Conservation (phyloP, 495 filamentous ascomycete genomes). For the Beverwykella pulmonaria region DNA sequence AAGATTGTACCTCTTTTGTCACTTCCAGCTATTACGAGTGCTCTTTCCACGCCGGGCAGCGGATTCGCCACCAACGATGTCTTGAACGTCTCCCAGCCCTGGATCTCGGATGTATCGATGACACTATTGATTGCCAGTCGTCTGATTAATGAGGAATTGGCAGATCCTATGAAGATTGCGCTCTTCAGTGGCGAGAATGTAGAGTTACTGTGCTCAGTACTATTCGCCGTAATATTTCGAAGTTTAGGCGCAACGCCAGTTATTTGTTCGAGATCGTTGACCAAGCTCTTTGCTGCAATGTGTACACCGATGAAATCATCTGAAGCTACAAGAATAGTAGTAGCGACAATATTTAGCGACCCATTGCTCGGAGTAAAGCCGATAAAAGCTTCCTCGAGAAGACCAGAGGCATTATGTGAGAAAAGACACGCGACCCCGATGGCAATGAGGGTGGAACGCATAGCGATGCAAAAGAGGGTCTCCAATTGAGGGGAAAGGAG, state of each 20-base stretch:
- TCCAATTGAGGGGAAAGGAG: too few relatives aligned
- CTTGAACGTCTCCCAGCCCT: constrained; percentile 30
- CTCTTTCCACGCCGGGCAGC: constrained; percentile 4
- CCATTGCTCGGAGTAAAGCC: constrained; percentile 2
- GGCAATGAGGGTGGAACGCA: too few relatives aligned
- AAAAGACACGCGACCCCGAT: too few relatives aligned
- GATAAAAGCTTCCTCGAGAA: constrained; percentile 20
- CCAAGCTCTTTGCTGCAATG: constrained; percentile 18
- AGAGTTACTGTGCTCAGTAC: background rate
- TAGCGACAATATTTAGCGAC: constrained; percentile 15
- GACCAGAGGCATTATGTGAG: background rate
- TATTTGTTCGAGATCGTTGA: constrained; percentile 10
- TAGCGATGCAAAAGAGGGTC: too few relatives aligned
- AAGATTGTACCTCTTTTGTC: constrained; percentile 29
- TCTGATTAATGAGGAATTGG: constrained; percentile 15
- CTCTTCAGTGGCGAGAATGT: background rate
- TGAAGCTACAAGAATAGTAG: constrained; percentile 9
- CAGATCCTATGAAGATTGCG: constrained; percentile 18
- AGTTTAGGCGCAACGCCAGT: constrained; percentile 7
- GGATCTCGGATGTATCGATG: constrained; percentile 19
- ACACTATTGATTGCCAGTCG: background rate
- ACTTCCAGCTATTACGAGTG: constrained; percentile 28
- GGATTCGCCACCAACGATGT: constrained; percentile 13
- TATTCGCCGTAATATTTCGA: constrained; percentile 8
- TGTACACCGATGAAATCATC: constrained; percentile 11